phyloP scores from a whole-genome alignment of 1,284 basidiomycete species.

The Coniferiporia weirii region DNA sequence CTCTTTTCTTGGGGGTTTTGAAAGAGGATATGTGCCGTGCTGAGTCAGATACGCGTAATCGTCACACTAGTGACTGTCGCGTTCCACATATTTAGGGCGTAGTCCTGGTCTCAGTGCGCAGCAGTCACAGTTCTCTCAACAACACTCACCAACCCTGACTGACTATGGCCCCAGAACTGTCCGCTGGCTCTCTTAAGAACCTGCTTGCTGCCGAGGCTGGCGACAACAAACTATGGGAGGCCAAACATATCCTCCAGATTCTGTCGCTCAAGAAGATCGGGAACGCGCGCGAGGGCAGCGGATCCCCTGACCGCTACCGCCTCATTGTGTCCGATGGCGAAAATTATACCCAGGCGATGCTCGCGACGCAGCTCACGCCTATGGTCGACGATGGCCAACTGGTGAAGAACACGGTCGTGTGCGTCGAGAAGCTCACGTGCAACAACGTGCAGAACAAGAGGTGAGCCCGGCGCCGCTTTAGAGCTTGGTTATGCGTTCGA shows the following conservation, averaged over 20 bases:
- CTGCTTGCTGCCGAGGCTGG: slow-evolving; percentile 44
- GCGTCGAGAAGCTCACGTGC: slow-evolving; percentile 74
- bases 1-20: too few relatives aligned
- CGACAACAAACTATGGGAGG: slow-evolving; percentile 47
- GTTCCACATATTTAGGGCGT: not conserved
- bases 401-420: slow-evolving; percentile 68
- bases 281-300: slow-evolving; percentile 33
- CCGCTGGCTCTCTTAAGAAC: slow-evolving; percentile 49
- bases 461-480: slow-evolving; percentile 40
- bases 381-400: slow-evolving; percentile 70
- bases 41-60: not conserved
- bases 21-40: not conserved
- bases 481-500: too few relatives aligned
- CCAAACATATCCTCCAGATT: slow-evolving; percentile 69
- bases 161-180: slow-evolving; percentile 40
- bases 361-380: slow-evolving; percentile 86
- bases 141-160: not conserved
- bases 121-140: not conserved
- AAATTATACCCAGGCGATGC: slow-evolving; percentile 88
- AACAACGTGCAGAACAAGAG: slow-evolving; percentile 83
- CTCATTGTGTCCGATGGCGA: slow-evolving; percentile 79
- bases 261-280: slow-evolving; percentile 79
- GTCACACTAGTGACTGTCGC: not conserved
- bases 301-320: slow-evolving; percentile 55
- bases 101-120: not conserved